These are phyloP conservation scores for Xylariaceae sp. DNA, from an alignment of 2,329 filamentous ascomycete genomes.

Conservation along the genomic window DNA sequence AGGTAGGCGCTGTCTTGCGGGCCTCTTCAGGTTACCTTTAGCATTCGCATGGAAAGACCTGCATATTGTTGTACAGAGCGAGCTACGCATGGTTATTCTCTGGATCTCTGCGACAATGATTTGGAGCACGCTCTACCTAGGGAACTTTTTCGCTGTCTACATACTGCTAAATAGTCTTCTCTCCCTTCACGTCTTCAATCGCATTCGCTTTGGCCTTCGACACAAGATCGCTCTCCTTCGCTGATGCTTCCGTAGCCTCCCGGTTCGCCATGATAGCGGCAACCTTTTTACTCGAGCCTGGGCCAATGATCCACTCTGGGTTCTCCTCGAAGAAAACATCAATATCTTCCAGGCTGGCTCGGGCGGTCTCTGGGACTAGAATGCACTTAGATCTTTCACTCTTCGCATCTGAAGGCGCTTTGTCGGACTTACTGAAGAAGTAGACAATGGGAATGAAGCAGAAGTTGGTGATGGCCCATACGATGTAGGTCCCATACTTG, in stretches of 20 bases:
- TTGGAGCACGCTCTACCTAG: too few relatives aligned
- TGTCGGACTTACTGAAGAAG: constrained; percentile 1
- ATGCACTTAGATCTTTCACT: too few relatives aligned
- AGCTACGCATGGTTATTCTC: too few relatives aligned
- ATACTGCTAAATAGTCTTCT: neutral
- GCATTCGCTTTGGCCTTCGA: neutral
- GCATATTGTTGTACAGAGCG: too few relatives aligned
- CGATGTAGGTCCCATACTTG: constrained; percentile 2
- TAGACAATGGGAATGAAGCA: constrained; percentile 1
- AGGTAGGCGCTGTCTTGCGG: too few relatives aligned
- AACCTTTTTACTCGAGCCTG: neutral
- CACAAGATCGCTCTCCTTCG: constrained; percentile 1
- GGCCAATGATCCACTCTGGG: neutral
- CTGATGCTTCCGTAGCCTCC: neutral
- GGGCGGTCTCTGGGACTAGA: neutral
- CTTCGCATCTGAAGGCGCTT: too few relatives aligned
- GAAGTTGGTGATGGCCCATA: neutral
- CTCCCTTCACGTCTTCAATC: neutral
- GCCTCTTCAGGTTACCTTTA: too few relatives aligned
- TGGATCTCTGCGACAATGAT: too few relatives aligned
- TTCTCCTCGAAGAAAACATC: constrained; percentile 1
- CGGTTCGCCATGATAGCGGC: neutral
- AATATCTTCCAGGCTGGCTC: neutral
- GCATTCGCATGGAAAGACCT: too few relatives aligned
- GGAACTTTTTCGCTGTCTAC: neutral